A percentile compares a stretch with the other conserved stretches of the same genome.
Conservation (phyloP, 129 eudicot genomes). For the Chrysanthemum makinoi region DNA sequence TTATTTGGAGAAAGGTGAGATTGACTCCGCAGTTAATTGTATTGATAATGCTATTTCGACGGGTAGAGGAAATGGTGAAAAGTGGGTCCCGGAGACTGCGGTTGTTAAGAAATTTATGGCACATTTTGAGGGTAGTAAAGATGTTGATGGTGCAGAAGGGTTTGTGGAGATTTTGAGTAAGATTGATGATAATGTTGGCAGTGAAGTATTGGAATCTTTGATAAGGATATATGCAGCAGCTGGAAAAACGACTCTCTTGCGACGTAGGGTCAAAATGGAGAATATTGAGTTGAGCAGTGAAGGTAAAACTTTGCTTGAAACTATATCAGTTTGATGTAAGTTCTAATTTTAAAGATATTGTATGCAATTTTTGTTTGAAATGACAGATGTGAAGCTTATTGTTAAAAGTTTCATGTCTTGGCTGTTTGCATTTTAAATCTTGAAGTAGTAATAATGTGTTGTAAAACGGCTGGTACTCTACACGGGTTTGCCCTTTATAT, state of each 20-base stretch:
- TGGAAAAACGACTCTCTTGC: constrained; percentile 54
- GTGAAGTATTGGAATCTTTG: constrained; percentile 62
- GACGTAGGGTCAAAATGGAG: constrained; percentile 87
- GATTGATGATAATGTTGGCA: constrained; percentile 53
- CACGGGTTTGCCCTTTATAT: neutral
- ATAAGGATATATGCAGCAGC: constrained; percentile 74
- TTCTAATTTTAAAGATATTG: constrained; percentile 13
- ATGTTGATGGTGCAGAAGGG: constrained; percentile 74
- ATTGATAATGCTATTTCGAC: constrained; percentile 56
- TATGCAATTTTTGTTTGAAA: constrained; percentile 23
- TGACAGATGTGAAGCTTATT: constrained; percentile 17
- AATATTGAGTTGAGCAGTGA: constrained; percentile 77
- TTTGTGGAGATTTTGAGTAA: constrained; percentile 61
- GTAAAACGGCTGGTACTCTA: constrained; percentile 2
- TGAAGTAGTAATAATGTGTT: constrained; percentile 7
- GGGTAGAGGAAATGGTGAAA: constrained; percentile 55
- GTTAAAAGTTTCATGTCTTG: constrained; percentile 14
- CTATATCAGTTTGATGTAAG: constrained; percentile 44
- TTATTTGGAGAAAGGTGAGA: constrained; percentile 59
- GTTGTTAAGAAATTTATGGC: constrained; percentile 49
- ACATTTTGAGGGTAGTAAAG: constrained; percentile 62
- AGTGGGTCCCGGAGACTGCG: constrained; percentile 61
- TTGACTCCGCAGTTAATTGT: constrained; percentile 55
- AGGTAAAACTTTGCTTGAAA: constrained; percentile 66
- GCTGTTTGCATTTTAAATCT: constrained; percentile 21